phyloP scores from a whole-genome alignment of 2,329 filamentous ascomycete genomes.

The Polytolypa hystricis region DNA sequence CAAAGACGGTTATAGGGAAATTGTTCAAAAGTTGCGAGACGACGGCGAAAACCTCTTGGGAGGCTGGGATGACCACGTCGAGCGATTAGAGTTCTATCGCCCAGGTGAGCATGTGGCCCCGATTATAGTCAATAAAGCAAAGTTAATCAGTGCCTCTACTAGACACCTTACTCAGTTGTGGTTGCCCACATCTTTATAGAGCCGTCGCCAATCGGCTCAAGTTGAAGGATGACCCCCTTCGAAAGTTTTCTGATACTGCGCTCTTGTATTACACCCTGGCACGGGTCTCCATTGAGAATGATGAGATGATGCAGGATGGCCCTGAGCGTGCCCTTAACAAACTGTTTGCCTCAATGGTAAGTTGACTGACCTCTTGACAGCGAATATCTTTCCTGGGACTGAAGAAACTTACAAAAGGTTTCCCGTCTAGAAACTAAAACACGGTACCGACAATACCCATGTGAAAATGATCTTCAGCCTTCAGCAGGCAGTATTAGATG shows the following conservation, averaged over 20 bases:
- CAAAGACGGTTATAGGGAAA: too few relatives aligned
- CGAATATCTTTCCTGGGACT: background rate
- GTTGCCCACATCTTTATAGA: background rate
- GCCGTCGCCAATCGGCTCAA: background rate
- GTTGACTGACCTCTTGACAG: background rate
- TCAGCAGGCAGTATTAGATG: background rate
- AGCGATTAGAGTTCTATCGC: too few relatives aligned
- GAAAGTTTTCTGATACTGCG: background rate
- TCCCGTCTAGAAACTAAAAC: too few relatives aligned
- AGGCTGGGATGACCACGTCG: too few relatives aligned
- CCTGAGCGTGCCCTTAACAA: background rate
- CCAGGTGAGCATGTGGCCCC: too few relatives aligned
- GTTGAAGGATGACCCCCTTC: background rate
- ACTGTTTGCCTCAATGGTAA: constrained; percentile 1
- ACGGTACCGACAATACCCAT: too few relatives aligned
- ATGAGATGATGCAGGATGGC: constrained; percentile 1
- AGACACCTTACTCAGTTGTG: background rate
- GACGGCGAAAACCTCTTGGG: too few relatives aligned
- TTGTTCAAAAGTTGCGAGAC: too few relatives aligned
- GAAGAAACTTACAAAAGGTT: too few relatives aligned
- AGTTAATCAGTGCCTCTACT: too few relatives aligned
- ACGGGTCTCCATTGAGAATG: background rate
- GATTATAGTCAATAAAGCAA: too few relatives aligned
- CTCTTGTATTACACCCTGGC: background rate
- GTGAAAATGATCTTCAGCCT: too few relatives aligned